Percentiles rank a stretch among this genome's conserved stretches.
These are phyloP conservation scores for Byssochlamys sp. DNA, from an alignment of 2,329 filamentous ascomycete genomes.

Conservation along the genomic window DNA sequence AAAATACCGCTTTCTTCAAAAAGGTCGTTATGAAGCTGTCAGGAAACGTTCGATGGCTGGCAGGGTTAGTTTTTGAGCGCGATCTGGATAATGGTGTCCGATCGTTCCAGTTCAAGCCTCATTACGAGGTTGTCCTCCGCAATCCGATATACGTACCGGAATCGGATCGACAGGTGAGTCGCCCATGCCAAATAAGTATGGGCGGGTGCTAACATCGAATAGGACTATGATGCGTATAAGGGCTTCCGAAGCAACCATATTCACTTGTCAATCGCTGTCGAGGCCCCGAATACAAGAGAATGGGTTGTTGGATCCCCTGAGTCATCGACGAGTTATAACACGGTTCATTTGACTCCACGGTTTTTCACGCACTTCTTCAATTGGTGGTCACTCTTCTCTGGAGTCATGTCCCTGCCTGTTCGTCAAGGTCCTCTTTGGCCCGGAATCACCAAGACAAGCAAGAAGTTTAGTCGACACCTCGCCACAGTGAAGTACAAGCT, in stretches of 20 bases:
- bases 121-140: conserved; percentile 82
- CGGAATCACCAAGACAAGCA: conserved; percentile 87
- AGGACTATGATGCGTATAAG: conserved; percentile 78
- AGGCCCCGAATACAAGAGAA: conserved; percentile 75
- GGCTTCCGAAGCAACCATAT: conserved; percentile 97
- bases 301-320: conserved; percentile 69
- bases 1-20: conserved; percentile 76
- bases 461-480: conserved; percentile 93
- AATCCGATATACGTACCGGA: conserved; percentile 64
- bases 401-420: conserved; percentile 86
- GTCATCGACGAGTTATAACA: conserved; percentile 85
- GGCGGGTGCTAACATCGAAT: conserved; percentile 10
- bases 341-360: conserved; percentile 82
- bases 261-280: conserved; percentile 83
- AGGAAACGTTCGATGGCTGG: conserved; percentile 85
- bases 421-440: conserved; percentile 88
- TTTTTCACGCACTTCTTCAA: conserved; percentile 98
- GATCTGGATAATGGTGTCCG: conserved; percentile 60
- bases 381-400: conserved; percentile 96
- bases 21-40: conserved; percentile 99
- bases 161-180: conserved; percentile 39
- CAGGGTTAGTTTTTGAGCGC: conserved; percentile 83
- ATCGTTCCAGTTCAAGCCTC: conserved; percentile 80
- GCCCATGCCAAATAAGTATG: neutral
- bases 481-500: conserved; percentile 98